Evolutionary conservation across 176 grass and related monocot species (phyloP).

Genomic region (Zoysia japonica): DNA sequence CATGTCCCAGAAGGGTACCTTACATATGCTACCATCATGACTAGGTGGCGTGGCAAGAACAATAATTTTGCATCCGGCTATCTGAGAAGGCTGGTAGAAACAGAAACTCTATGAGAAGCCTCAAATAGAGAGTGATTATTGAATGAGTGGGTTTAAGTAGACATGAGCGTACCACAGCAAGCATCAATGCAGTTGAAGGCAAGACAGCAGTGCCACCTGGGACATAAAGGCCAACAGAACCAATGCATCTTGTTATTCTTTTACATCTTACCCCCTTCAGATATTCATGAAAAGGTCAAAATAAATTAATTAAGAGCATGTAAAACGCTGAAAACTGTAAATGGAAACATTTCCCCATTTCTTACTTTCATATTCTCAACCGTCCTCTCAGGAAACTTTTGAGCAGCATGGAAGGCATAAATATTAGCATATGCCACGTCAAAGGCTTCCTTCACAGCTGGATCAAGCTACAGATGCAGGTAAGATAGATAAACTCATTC

Average conservation of each 20-base stretch:
- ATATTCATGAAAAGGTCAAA: slow-evolving; percentile 17
- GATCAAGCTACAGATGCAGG: slow-evolving; percentile 70
- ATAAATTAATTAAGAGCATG: slow-evolving; percentile 1
- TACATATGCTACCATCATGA: slow-evolving; percentile 87
- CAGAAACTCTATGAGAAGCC: slow-evolving; percentile 36
- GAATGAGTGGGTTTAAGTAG: slow-evolving; percentile 28
- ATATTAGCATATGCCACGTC: slow-evolving; percentile 96
- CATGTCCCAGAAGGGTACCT: slow-evolving; percentile 53
- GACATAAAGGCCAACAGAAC: slow-evolving; percentile 93
- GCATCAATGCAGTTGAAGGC: slow-evolving; percentile 95
- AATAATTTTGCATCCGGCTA: slow-evolving; percentile 88
- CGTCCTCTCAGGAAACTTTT: slow-evolving; percentile 76
- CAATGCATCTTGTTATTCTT: slow-evolving; percentile 83
- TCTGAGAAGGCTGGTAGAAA: slow-evolving; percentile 79
- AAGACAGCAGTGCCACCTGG: slow-evolving; percentile 94
- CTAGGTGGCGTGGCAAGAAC: slow-evolving; percentile 91
- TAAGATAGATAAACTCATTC: neutral
- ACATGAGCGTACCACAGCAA: slow-evolving; percentile 77
- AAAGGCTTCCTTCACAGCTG: slow-evolving; percentile 84
- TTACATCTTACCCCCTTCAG: slow-evolving; percentile 92
- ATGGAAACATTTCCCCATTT: neutral
- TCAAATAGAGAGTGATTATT: slow-evolving; percentile 10
- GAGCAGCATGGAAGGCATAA: slow-evolving; percentile 88
- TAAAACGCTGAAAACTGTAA: neutral
- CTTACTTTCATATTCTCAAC: slow-evolving; percentile 94